Evolutionary conservation across 2,329 filamentous ascomycete genomes (phyloP), one percentile per base, ranked within the genome.

Genomic region (Conoideocrella luteorostrata): DNA sequence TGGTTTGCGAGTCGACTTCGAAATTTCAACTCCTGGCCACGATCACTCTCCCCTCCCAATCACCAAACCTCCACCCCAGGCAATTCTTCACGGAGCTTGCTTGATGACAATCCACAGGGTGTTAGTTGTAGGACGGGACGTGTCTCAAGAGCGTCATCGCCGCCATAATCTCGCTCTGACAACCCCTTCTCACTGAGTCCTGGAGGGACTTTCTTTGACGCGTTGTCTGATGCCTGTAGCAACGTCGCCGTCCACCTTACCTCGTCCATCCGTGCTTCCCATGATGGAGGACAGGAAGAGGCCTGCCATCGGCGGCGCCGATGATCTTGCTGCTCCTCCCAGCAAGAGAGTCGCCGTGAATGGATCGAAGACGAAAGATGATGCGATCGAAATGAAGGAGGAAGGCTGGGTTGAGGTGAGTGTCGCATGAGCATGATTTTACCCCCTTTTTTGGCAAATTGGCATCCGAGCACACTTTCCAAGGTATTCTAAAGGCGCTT

Each of bases 281-380:
- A 95, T 93, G 80, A 98, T 97, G 91, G 93, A 98, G 78, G 93
- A 97, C 75, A 88, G 93, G 80, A 98, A 98, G 80, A 83, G 93
- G 80, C 86, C 89, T 62, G 87, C 89, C 62, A 78, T 85, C 56
- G 77, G 80, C 68, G 86, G 84, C 62, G 72, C 80, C 59, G 87
- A 93, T 65, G 88, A 96, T 56, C 74, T 87, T 60, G 86, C 86
- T 61, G 86, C 86, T 53, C 91, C 91, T 53, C 90, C 91, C 18
- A 86, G 82, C 61, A 98, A 97, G 76, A 85, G 89, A 68, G 86
- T 95, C 66, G 87, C 88, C 44, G 78, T 91, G 53, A 96, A 95
- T 74, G 89, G 89, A 51, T 74, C 69, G 58, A 78, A 76, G 54
- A 62, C 66, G 53, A 74, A 74, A 49, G 76, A 78, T 47, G 75